These are phyloP conservation scores for Pluteus cervinus DNA, from an alignment of 768 basidiomycete genomes.

Conservation along the genomic window DNA sequence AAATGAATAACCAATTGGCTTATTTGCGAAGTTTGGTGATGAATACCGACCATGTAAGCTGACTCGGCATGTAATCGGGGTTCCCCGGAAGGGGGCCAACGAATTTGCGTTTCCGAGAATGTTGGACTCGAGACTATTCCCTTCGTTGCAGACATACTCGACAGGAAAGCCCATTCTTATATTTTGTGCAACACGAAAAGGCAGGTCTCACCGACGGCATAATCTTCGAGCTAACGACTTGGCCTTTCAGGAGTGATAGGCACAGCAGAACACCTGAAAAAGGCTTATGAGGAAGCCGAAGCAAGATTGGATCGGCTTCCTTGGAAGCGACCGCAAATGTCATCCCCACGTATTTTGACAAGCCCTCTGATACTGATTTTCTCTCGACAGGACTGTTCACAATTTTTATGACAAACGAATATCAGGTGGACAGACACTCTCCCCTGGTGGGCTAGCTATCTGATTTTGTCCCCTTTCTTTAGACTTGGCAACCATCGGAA, in stretches of 20 bases:
- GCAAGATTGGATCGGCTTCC: constrained; percentile 47
- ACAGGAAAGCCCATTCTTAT: constrained; percentile 80
- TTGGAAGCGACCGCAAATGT: constrained; percentile 63
- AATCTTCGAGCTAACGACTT: neutral
- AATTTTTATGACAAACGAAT: constrained; percentile 66
- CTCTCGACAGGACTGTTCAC: constrained; percentile 40
- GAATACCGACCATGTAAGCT: constrained; percentile 86
- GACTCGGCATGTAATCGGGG: constrained; percentile 64
- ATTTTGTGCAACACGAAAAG: constrained; percentile 87
- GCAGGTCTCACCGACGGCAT: constrained; percentile 25
- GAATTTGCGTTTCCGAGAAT: constrained; percentile 71
- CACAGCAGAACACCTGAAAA: constrained; percentile 74
- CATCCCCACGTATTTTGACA: constrained; percentile 6
- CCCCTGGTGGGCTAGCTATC: constrained; percentile 43
- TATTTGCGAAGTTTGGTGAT: constrained; percentile 77
- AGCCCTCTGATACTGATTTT: constrained; percentile 1
- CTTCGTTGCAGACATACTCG: constrained; percentile 66
- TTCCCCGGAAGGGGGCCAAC: constrained; percentile 61
- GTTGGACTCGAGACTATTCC: constrained; percentile 70
- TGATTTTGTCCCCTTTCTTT: neutral
- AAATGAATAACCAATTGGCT: neutral
- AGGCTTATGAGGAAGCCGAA: constrained; percentile 58
- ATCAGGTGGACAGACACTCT: constrained; percentile 34
- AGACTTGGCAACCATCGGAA: constrained; percentile 67
- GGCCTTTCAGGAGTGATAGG: constrained; percentile 42